Evolutionary conservation across 2,329 filamentous ascomycete genomes (phyloP).

Genomic region (Pseudogymnoascus sp.): DNA sequence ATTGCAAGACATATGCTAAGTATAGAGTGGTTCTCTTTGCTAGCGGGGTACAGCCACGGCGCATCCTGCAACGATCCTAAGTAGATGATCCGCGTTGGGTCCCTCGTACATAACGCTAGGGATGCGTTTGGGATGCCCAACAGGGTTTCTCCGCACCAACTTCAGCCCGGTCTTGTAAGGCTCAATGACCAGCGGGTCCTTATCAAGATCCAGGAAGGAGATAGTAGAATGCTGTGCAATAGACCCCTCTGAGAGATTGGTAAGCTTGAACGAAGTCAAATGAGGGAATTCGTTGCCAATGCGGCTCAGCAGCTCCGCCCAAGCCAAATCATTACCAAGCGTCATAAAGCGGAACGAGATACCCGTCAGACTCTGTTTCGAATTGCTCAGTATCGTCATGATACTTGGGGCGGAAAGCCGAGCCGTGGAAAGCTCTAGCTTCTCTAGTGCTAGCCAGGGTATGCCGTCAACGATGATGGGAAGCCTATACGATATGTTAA

Average conservation of each 20-base stretch:
- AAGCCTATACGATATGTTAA: not conserved
- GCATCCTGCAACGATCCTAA: not conserved
- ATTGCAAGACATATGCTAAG: too few relatives aligned
- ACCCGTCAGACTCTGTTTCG: not conserved
- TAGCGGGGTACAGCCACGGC: not conserved
- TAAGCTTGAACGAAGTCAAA: not conserved
- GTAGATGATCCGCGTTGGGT: not conserved
- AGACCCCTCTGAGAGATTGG: not conserved
- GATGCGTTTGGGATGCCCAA: not conserved
- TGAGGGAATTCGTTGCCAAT: not conserved
- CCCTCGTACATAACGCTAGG: not conserved
- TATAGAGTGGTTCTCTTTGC: too few relatives aligned
- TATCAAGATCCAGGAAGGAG: not conserved
- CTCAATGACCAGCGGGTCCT: not conserved
- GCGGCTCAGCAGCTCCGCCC: not conserved
- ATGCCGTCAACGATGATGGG: not conserved
- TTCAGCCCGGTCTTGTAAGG: not conserved
- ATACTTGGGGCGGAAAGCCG: not conserved
- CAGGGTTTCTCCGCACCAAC: not conserved
- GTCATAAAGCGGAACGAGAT: not conserved
- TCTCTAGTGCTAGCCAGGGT: not conserved
- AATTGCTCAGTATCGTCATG: not conserved
- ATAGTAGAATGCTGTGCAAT: not conserved
- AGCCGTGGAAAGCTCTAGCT: not conserved
- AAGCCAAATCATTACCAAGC: not conserved